Evolutionary conservation across 371 early-diverging fungal genomes (phyloP).

Genomic region (Blakeslea trispora): DNA sequence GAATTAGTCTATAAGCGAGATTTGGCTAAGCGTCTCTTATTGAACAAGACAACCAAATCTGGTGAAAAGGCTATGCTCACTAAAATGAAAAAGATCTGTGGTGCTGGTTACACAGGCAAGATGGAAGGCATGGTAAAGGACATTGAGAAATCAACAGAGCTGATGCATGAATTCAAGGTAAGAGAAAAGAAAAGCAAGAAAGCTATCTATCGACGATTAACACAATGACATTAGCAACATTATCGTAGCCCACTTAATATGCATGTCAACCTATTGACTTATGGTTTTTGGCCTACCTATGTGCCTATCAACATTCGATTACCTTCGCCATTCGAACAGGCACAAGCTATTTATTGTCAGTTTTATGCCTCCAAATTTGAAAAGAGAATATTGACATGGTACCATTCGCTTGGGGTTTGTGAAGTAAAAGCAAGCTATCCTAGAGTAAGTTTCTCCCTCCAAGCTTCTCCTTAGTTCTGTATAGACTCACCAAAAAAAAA

Average conservation of each 20-base stretch:
- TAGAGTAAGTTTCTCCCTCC: constrained; percentile 47
- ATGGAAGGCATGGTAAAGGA: constrained; percentile 96
- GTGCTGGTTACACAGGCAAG: constrained; percentile 84
- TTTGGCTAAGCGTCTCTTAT: constrained; percentile 85
- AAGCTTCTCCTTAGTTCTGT: too few relatives aligned
- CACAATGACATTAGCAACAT: neutral
- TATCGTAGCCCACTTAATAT: constrained; percentile 28
- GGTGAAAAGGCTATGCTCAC: constrained; percentile 84
- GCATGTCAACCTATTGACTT: constrained; percentile 80
- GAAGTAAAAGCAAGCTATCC: constrained; percentile 71
- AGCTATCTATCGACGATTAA: neutral
- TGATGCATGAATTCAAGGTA: constrained; percentile 66
- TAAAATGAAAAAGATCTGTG: constrained; percentile 88
- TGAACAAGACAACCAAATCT: constrained; percentile 71
- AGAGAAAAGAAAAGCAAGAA: neutral
- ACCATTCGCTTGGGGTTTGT: constrained; percentile 79
- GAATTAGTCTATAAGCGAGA: constrained; percentile 92
- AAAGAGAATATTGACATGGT: constrained; percentile 84
- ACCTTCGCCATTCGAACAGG: constrained; percentile 56
- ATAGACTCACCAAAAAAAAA: too few relatives aligned
- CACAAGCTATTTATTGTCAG: constrained; percentile 69
- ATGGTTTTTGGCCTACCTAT: constrained; percentile 93
- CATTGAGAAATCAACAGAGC: constrained; percentile 77
- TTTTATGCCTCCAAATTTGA: constrained; percentile 79
- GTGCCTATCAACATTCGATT: constrained; percentile 67